phyloP scores from a whole-genome alignment of 2,329 filamentous ascomycete genomes.

The Penicillium crustosum region DNA sequence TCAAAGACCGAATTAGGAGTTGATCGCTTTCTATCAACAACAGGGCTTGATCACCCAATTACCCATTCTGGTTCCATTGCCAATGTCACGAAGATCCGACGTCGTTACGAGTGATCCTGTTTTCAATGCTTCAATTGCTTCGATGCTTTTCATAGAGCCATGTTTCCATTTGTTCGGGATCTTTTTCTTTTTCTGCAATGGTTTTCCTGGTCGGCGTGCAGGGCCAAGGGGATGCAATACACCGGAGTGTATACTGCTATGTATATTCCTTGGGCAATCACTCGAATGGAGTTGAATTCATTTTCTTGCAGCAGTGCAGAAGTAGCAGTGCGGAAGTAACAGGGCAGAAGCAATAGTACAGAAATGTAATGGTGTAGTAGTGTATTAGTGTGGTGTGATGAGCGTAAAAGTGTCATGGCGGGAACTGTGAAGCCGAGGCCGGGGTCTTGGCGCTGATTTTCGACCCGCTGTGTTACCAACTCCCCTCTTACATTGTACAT shows the following conservation, averaged over 20 bases:
- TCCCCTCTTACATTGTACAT: neutral
- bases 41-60: slow-evolving; percentile 21
- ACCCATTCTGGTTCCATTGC: slow-evolving; percentile 3
- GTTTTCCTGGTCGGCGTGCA: neutral
- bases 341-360: too few species aligned
- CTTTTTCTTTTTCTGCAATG: neutral
- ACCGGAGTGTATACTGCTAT: slow-evolving; percentile 13
- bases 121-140: slow-evolving; percentile 2
- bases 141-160: slow-evolving; percentile 8
- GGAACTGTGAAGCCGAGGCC: slow-evolving; percentile 19
- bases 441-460: slow-evolving; percentile 21
- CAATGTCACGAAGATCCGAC: slow-evolving; percentile 20
- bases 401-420: neutral
- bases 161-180: neutral
- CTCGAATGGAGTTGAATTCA: neutral
- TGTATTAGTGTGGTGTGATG: neutral
- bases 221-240: slow-evolving; percentile 14
- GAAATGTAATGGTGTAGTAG: too few species aligned
- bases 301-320: neutral
- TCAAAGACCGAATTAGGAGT: slow-evolving; percentile 28
- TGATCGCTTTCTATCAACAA: slow-evolving; percentile 20
- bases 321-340: too few species aligned
- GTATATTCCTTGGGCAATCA: slow-evolving; percentile 1
- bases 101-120: slow-evolving; percentile 7
- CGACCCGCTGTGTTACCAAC: neutral